Conservation (phyloP, 73 alveolate genomes). For the Breviolum minutum region DNA sequence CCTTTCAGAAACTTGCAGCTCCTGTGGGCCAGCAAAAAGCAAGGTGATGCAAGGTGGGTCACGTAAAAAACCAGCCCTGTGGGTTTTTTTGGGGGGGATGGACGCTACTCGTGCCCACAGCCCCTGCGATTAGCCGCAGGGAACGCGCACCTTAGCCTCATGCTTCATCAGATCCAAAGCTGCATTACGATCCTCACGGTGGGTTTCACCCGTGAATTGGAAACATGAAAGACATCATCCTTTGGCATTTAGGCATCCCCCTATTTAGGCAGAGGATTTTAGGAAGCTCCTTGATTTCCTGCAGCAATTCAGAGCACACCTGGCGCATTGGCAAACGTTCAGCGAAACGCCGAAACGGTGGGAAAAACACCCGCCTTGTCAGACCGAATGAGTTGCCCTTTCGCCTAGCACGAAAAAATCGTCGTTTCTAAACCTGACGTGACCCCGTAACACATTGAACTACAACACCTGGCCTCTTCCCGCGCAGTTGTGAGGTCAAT, state of each 20-base stretch:
- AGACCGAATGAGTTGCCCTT: neutral
- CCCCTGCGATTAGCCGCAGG: neutral
- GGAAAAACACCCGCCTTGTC: neutral
- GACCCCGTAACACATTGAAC: no score
- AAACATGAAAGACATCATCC: no score
- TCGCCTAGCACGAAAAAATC: neutral
- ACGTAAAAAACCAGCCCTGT: no score
- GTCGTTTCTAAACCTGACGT: neutral
- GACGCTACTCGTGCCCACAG: neutral
- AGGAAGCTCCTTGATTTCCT: constrained; percentile 2
- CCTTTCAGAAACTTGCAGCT: neutral
- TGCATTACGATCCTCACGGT: neutral
- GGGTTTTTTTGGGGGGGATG: no score
- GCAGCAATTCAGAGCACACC: constrained; percentile 16
- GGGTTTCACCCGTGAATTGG: no score
- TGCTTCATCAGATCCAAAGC: neutral
- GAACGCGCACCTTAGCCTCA: constrained; percentile 1
- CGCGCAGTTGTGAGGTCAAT: neutral
- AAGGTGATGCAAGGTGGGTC: no score
- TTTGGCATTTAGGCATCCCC: no score
- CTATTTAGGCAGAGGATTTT: no score
- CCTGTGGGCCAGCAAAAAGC: neutral
- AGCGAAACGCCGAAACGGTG: neutral
- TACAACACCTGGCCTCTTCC: neutral
- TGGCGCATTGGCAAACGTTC: neutral